These are phyloP conservation scores for Emericellopsis atlantica DNA, from an alignment of 2,329 filamentous ascomycete genomes.

Conservation along the genomic window DNA sequence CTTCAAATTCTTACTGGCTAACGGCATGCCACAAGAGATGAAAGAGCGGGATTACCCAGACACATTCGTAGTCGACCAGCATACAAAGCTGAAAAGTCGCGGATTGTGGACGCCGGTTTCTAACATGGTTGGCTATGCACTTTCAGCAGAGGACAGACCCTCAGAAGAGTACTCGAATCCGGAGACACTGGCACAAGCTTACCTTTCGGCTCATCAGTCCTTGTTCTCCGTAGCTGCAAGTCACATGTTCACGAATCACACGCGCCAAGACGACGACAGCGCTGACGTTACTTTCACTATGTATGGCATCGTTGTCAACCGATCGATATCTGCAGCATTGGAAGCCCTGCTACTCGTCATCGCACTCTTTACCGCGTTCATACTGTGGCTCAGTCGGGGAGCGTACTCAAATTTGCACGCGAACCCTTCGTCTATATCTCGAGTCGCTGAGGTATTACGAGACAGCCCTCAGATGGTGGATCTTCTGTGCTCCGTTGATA, in stretches of 20 bases:
- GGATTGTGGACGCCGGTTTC: conserved; percentile 9
- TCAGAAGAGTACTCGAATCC: conserved; percentile 4
- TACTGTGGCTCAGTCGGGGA: conserved; percentile 6
- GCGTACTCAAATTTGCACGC: conserved; percentile 6
- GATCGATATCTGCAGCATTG: conserved; percentile 13
- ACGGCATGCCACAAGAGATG: conserved; percentile 8
- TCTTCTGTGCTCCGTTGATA: conserved; percentile 5
- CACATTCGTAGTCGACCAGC: conserved; percentile 11
- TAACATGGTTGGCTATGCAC: conserved; percentile 19
- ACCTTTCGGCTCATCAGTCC: conserved; percentile 12
- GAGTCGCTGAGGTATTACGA: conserved; percentile 8
- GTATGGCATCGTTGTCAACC: conserved; percentile 18
- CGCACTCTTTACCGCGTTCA: conserved; percentile 2
- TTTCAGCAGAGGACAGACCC: conserved; percentile 7
- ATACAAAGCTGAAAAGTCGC: conserved; percentile 5
- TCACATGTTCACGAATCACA: conserved; percentile 7
- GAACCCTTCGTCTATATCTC: conserved; percentile 14
- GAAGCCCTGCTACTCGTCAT: conserved; percentile 15
- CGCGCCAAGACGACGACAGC: conserved; percentile 4
- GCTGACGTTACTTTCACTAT: conserved; percentile 6
- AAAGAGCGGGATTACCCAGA: conserved; percentile 11
- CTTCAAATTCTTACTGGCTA: conserved; percentile 18
- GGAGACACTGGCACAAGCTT: conserved; percentile 5
- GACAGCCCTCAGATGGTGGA: conserved; percentile 4
- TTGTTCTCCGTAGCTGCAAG: conserved; percentile 15